Evolutionary conservation across 2,329 filamentous ascomycete species (phyloP), one percentile per base, ranked within the genome.

Genomic region (Boeremia exigua): DNA sequence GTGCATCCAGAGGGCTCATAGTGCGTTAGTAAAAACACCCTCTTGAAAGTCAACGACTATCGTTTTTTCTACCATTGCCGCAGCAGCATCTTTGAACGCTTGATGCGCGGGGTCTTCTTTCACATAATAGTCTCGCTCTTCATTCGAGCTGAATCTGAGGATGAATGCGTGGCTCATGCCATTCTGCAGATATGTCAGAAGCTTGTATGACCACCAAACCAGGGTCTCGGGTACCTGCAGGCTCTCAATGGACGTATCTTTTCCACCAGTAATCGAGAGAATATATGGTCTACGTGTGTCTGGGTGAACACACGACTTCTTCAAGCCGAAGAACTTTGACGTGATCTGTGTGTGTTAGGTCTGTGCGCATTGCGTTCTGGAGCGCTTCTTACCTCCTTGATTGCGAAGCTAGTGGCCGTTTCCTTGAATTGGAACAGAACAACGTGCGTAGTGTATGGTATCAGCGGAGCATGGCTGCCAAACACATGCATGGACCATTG

Each of bases 131-230:
- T 79, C 72, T 27, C 78, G 69, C 48, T 81, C 77, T 37, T 74
- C 73, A 3, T 65, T 51, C n/a, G 67, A 74, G 14, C 67, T 66
- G 56, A 80, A 81, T 42, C 77, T 71, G 14, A 78, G 62, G 11
- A 79, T 69, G 48, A 80, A 81, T 2, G 73, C 79, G 52, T 80
- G 77, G 23, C 74, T 77, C n/a, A 78, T 63, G 14, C 76, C 77
- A 48, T 73, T 64, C 77, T 80, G 45, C 37, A 79, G 78, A 75
- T 34, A 77, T 74, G 51, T 85, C 1, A 81, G 51, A 54, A 54
- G 78, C 5, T 82, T 80, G 56, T 81, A 82, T 30, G 17, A 15
- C 33, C 43, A 37, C 47, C 34, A 25, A 49, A 39, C 29, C 39
- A 50, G 39, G 40, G 30, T 46, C 17, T 45, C 48, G 28, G 50